Evolutionary conservation across 2,329 filamentous ascomycete species (phyloP), one percentile per base, ranked within the genome.

Genomic region (Monilinia laxa): DNA sequence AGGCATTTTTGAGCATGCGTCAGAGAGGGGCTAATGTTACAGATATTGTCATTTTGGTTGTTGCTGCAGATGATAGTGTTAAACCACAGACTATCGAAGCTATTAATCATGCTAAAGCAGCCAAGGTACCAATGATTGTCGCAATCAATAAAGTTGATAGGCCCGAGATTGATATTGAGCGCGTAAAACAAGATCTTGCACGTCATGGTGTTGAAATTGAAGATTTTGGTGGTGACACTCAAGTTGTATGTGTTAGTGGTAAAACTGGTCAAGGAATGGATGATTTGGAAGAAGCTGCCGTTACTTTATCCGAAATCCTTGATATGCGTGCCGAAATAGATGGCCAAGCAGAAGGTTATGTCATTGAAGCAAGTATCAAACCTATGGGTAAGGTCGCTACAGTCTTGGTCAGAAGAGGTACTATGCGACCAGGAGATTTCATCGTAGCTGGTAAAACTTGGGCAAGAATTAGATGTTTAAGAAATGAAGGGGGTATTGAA

Each of bases 131-230:
- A 6, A 94, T 99, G 60, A 97, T 99, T 67, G 95, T 99, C 62
- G 96, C 96, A 20, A 94, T 98, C 79, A 99, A 95, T 82, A 99
- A 99, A 79, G 86, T 97, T 62, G 95, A 99, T 80, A 97, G 95
- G 79, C 87, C 90, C 68, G 90, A 91, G 68, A 89, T 91, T 6
- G 87, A 92, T 62, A 80, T 93, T 14, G 90, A 97, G 53, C 85
- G 87, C 58, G 93, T 98, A 69, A 98, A 98, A 80, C 83, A 89
- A 66, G 95, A 98, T 77, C 87, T 99, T 31, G 87, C 91, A 11
- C 83, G 87, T 2, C 84, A 97, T 74, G 92, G 91, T 10, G 87
- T 99, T 40, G 90, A 97, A 73, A 90, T 99, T 65, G 95, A 99
- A 80, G 95, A 98, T 75, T 96, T 87, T 74, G 95, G 95, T 52